Conservation (phyloP, 441 rosid genomes). For the Croton laevigatus region DNA sequence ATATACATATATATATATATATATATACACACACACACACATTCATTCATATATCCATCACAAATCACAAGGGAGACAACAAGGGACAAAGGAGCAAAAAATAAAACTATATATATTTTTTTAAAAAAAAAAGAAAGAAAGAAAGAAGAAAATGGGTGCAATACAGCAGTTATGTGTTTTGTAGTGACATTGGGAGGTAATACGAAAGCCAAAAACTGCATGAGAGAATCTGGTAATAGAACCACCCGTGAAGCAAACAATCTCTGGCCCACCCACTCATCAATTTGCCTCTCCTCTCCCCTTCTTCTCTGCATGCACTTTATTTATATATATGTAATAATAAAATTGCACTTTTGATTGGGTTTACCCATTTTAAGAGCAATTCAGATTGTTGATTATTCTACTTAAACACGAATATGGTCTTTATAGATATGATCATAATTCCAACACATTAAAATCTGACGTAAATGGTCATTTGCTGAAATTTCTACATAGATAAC, state of each 20-base stretch:
- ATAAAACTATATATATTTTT: too few relatives aligned
- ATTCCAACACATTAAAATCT: too few relatives aligned
- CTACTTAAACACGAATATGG: too few relatives aligned
- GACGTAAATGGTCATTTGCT: background rate
- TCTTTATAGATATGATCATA: too few relatives aligned
- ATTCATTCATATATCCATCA: too few relatives aligned
- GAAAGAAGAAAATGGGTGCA: constrained; percentile 9
- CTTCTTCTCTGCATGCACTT: constrained; percentile 12
- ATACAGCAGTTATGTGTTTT: constrained; percentile 14
- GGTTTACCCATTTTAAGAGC: too few relatives aligned
- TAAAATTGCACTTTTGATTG: too few relatives aligned
- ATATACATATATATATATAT: too few relatives aligned
- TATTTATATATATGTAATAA: too few relatives aligned
- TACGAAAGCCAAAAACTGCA: constrained; percentile 24
- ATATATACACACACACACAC: too few relatives aligned
- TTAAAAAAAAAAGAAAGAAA: background rate
- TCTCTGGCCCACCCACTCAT: constrained; percentile 33
- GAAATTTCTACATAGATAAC: background rate
- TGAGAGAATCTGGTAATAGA: constrained; percentile 54
- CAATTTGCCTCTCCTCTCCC: constrained; percentile 17
- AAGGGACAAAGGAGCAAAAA: constrained; percentile 17
- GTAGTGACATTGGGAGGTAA: constrained; percentile 15
- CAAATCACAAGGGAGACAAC: background rate
- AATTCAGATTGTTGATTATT: too few relatives aligned
- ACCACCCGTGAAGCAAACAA: constrained; percentile 44